Evolutionary conservation across 371 early-diverging fungal species (phyloP).

Genomic region (Lichtheimia hyalospora): DNA sequence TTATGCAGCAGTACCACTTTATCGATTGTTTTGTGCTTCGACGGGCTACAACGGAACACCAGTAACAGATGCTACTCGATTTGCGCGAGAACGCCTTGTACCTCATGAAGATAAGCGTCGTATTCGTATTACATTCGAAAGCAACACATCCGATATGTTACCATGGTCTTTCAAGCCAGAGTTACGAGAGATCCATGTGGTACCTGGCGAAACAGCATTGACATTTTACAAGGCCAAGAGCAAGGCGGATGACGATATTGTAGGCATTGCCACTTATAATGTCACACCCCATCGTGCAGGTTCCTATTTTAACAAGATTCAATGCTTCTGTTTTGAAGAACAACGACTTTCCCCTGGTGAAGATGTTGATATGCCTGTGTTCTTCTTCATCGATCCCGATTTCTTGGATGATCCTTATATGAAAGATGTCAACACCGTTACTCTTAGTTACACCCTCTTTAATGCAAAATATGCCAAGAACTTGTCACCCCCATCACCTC

Average conservation of each 20-base stretch:
- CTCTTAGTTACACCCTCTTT: conserved; percentile 92
- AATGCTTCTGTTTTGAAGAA: conserved; percentile 99
- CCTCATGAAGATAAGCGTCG: conserved; percentile 58
- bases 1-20: conserved; percentile 96
- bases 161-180: conserved; percentile 93
- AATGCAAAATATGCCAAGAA: conserved; percentile 65
- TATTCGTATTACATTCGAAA: conserved; percentile 84
- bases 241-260: conserved; percentile 84
- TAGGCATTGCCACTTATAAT: conserved; percentile 97
- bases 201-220: conserved; percentile 96
- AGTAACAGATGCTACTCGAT: conserved; percentile 56
- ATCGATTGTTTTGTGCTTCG: conserved; percentile 90
- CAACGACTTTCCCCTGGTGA: conserved; percentile 91
- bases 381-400: conserved; percentile 98
- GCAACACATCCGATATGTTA: conserved; percentile 78
- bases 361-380: conserved; percentile 99
- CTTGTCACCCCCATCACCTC: conserved; percentile 19
- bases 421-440: conserved; percentile 93
- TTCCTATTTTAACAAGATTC: conserved; percentile 96
- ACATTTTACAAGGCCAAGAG: conserved; percentile 97
- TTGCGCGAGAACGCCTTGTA: conserved; percentile 60
- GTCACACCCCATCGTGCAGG: conserved; percentile 94
- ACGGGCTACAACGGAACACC: conserved; percentile 94
- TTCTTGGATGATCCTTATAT: conserved; percentile 94
- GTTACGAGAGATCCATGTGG: conserved; percentile 78